phyloP scores from a whole-genome alignment of 169 alveolate genomes.

The Plasmodium fragile region DNA sequence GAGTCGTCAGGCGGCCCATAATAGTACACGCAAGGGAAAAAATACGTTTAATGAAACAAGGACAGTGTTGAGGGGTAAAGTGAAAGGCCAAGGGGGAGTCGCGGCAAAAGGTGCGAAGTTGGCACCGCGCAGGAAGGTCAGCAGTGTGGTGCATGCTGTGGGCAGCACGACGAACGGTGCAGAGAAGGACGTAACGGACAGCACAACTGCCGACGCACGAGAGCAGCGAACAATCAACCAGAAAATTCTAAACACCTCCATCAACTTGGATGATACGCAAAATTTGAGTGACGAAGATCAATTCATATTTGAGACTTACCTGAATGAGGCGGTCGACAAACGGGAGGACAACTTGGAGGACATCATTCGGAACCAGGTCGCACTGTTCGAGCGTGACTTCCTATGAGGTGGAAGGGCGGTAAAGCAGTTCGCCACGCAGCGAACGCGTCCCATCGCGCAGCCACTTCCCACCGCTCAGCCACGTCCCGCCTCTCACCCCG shows the following conservation, averaged over 20 bases:
- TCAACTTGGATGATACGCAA: conserved; percentile 57
- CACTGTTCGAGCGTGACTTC: conserved; percentile 41
- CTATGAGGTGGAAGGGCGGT: conserved; percentile 17
- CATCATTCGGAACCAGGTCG: conserved; percentile 48
- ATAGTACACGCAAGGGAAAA: not conserved
- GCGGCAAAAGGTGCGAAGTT: not conserved
- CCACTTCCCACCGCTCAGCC: not conserved
- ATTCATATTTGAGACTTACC: conserved; percentile 54
- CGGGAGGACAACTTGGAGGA: conserved; percentile 44
- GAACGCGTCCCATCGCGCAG: no score
- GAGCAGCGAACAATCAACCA: conserved; percentile 37
- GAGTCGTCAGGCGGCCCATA: not conserved
- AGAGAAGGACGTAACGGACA: not conserved
- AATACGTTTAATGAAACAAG: not conserved
- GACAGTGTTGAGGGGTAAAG: not conserved
- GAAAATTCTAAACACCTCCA: conserved; percentile 69
- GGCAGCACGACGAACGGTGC: not conserved
- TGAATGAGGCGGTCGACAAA: conserved; percentile 12
- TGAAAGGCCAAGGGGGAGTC: no score
- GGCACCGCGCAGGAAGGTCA: not conserved
- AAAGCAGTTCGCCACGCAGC: no score
- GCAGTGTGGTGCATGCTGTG: not conserved
- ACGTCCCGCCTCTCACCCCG: not conserved
- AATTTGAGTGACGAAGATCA: conserved; percentile 64
- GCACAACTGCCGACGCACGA: not conserved